These are phyloP conservation scores for Leptographium flavum DNA, from an alignment of 2,329 filamentous ascomycete species.

Conservation along the genomic window DNA sequence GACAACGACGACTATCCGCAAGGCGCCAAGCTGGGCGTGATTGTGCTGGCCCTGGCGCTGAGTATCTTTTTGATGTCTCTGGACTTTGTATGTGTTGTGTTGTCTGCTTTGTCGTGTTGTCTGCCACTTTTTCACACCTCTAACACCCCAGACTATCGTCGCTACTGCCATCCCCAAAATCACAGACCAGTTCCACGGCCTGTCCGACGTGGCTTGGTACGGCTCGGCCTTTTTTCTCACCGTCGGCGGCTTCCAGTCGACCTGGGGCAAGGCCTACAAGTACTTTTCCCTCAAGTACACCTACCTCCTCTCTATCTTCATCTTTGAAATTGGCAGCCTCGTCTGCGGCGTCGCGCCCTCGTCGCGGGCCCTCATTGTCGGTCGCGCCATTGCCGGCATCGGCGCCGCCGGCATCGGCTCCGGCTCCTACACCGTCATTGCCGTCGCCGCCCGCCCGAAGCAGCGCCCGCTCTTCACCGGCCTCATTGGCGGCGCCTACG, in stretches of 20 bases:
- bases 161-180: slow-evolving; percentile 43
- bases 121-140: slow-evolving; percentile 13
- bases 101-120: slow-evolving; percentile 32
- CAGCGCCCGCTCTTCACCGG: slow-evolving; percentile 17
- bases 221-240: slow-evolving; percentile 40
- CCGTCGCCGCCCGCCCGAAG: slow-evolving; percentile 14
- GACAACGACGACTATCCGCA: slow-evolving; percentile 23
- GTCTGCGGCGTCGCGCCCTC: slow-evolving; percentile 35
- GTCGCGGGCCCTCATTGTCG: slow-evolving; percentile 33
- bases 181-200: slow-evolving; percentile 35
- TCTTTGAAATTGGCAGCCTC: slow-evolving; percentile 40
- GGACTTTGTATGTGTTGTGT: slow-evolving; percentile 23
- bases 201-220: slow-evolving; percentile 45
- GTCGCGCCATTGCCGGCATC: slow-evolving; percentile 33
- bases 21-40: slow-evolving; percentile 24
- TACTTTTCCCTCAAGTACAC: slow-evolving; percentile 37
- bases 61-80: slow-evolving; percentile 35
- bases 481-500: slow-evolving; percentile 9
- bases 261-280: slow-evolving; percentile 33
- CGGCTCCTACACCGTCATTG: slow-evolving; percentile 27
- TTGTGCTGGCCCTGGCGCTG: slow-evolving; percentile 31
- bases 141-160: slow-evolving; percentile 30
- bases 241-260: slow-evolving; percentile 28
- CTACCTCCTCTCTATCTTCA: slow-evolving; percentile 31
- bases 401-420: slow-evolving; percentile 26